A percentile compares a stretch with the other conserved stretches of the same genome.
These are phyloP conservation scores for Cryptococcus depauperatus DNA, from an alignment of 1,284 basidiomycete genomes.

Conservation along the genomic window DNA sequence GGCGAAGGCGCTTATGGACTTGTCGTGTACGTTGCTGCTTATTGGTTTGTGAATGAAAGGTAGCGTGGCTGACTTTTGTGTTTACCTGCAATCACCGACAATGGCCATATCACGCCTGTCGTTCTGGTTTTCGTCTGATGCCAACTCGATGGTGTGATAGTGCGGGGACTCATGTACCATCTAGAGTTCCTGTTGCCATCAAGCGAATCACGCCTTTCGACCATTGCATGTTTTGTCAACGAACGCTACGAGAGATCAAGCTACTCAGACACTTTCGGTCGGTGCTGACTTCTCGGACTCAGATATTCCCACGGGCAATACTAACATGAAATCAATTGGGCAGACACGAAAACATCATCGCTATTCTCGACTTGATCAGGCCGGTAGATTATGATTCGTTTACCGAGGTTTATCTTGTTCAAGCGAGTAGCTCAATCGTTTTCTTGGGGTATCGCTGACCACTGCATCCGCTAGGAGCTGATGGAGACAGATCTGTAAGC, in stretches of 20 bases:
- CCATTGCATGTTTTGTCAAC: constrained; percentile 83
- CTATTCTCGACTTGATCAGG: constrained; percentile 89
- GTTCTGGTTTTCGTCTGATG: background rate
- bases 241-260: constrained; percentile 80
- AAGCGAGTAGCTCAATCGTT: constrained; percentile 36
- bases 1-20: constrained; percentile 72
- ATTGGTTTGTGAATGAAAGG: background rate
- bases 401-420: constrained; percentile 71
- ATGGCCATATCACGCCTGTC: no score
- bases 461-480: constrained; percentile 56
- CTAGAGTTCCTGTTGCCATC: constrained; percentile 73
- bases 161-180: constrained; percentile 73
- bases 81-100: no score
- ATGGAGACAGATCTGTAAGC: constrained; percentile 66
- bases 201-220: constrained; percentile 91
- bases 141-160: no score
- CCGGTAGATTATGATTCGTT: constrained; percentile 81
- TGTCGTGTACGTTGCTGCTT: constrained; percentile 56
- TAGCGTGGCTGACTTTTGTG: background rate
- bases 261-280: constrained; percentile 72
- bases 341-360: constrained; percentile 66
- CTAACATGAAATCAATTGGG: background rate
- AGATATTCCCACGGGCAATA: background rate
- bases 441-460: no score
- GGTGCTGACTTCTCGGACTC: constrained; percentile 5